A percentile compares a stretch with the other conserved stretches of the same genome.
phyloP scores from a whole-genome alignment of 805 yeast species.

The Pichia thaimueangensis region DNA sequence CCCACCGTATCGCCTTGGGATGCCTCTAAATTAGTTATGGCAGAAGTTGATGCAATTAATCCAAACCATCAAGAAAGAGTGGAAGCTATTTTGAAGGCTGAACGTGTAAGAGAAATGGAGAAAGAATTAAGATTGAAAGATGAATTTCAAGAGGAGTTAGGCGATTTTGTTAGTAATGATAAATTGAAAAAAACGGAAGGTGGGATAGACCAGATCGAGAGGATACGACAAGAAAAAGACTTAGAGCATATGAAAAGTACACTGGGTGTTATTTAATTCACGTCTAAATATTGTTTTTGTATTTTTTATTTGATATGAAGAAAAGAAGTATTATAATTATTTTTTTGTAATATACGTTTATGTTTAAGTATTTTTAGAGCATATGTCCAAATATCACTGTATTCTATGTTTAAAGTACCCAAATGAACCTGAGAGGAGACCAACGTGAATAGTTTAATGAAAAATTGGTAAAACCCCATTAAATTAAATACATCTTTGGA shows the following conservation, averaged over 20 bases:
- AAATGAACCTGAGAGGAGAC: background rate
- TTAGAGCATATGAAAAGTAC: slow-evolving; percentile 57
- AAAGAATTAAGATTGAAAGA: slow-evolving; percentile 47
- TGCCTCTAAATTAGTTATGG: slow-evolving; percentile 69
- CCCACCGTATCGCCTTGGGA: slow-evolving; percentile 58
- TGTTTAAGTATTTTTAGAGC: slow-evolving; percentile 1
- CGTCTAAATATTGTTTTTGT: background rate
- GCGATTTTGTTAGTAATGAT: slow-evolving; percentile 72
- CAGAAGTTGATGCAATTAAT: slow-evolving; percentile 68
- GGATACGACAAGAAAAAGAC: slow-evolving; percentile 60
- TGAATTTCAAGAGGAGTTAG: slow-evolving; percentile 80
- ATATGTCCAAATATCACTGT: slow-evolving; percentile 1
- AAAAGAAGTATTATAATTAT: background rate
- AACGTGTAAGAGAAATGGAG: slow-evolving; percentile 68
- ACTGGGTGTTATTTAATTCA: slow-evolving; percentile 24
- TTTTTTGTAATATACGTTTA: slow-evolving; percentile 5
- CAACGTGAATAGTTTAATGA: background rate
- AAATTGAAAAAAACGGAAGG: slow-evolving; percentile 72
- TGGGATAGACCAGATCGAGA: slow-evolving; percentile 82
- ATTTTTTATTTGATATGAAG: background rate
- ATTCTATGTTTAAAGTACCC: background rate
- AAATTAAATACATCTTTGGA: slow-evolving; percentile 9
- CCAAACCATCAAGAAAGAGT: slow-evolving; percentile 83
- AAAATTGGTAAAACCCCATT: slow-evolving; percentile 4
- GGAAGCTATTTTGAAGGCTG: slow-evolving; percentile 87